A percentile compares a stretch with the other conserved stretches of the same genome.
phyloP scores from a whole-genome alignment of 176 grass and related monocot species.

The Saccharum spontaneum region DNA sequence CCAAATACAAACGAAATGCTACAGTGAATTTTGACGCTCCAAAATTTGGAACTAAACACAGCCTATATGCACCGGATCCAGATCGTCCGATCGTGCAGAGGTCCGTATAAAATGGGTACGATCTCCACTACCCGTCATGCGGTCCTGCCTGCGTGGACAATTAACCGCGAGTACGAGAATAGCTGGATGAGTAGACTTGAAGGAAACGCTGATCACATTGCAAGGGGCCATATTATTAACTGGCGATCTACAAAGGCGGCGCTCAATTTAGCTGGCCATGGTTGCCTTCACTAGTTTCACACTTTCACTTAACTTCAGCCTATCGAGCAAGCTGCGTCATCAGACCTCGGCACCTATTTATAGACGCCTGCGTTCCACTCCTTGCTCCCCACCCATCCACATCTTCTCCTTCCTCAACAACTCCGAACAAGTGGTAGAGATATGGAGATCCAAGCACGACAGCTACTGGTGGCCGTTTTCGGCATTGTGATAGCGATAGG shows the following conservation, averaged over 20 bases:
- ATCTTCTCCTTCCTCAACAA: not conserved
- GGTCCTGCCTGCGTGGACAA: not conserved
- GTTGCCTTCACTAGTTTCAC: constrained; percentile 12
- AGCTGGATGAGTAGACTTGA: constrained; percentile 15
- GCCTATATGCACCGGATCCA: not conserved
- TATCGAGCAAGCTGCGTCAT: not conserved
- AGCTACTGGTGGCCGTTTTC: constrained; percentile 8
- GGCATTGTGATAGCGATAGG: constrained; percentile 7
- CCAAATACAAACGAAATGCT: no score
- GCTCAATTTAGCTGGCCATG: not conserved
- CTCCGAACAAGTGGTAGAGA: not conserved
- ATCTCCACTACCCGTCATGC: not conserved
- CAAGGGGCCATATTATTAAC: constrained; percentile 9
- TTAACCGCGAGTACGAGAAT: constrained; percentile 7
- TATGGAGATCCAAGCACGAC: constrained; percentile 20
- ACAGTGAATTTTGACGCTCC: no score
- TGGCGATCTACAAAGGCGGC: constrained; percentile 34
- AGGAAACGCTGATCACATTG: constrained; percentile 9
- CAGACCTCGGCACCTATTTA: constrained; percentile 25
- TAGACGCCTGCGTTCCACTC: not conserved
- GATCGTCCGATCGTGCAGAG: not conserved
- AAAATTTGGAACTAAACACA: no score
- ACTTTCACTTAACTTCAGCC: not conserved
- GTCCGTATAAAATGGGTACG: not conserved
- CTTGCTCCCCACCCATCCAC: constrained; percentile 20